phyloP scores from a whole-genome alignment of 768 basidiomycete species.

The Exsudoporus frostii region DNA sequence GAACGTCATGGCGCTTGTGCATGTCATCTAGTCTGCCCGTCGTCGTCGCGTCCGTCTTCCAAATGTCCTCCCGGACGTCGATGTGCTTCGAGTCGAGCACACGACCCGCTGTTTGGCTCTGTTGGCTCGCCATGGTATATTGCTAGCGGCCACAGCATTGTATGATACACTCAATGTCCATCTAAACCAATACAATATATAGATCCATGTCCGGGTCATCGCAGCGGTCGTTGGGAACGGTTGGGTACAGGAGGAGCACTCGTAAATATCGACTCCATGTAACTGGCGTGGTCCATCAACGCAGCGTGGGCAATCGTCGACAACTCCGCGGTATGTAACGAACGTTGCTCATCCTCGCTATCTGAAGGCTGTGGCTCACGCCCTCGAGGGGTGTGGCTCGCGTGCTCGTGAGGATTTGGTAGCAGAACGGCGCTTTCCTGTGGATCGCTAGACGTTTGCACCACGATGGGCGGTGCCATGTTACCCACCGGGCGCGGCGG shows the following conservation, averaged over 20 bases:
- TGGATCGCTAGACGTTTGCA: not conserved
- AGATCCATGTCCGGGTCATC: constrained; percentile 7
- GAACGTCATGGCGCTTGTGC: constrained; percentile 61
- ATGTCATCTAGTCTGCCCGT: constrained; percentile 41
- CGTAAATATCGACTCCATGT: constrained; percentile 22
- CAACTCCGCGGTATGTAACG: constrained; percentile 18
- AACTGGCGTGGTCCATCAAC: constrained; percentile 29
- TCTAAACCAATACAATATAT: not conserved
- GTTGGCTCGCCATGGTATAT: constrained; percentile 11
- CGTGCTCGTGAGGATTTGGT: constrained; percentile 3
- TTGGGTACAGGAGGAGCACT: constrained; percentile 5
- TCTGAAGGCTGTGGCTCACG: not conserved
- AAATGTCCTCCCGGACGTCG: not conserved
- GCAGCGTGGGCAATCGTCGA: constrained; percentile 29
- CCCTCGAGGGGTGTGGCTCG: not conserved
- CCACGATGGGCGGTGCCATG: not conserved
- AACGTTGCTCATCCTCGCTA: constrained; percentile 18
- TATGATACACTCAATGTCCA: not conserved
- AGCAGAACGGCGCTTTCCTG: not conserved
- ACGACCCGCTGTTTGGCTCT: constrained; percentile 26
- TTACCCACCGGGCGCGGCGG: constrained; percentile 25
- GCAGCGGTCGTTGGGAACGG: not conserved
- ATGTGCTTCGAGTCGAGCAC: not conserved
- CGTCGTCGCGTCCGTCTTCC: constrained; percentile 12
- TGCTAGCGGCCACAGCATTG: not conserved